Evolutionary conservation across 176 grass and related monocot species (phyloP).

Genomic region (Poa pratensis): DNA sequence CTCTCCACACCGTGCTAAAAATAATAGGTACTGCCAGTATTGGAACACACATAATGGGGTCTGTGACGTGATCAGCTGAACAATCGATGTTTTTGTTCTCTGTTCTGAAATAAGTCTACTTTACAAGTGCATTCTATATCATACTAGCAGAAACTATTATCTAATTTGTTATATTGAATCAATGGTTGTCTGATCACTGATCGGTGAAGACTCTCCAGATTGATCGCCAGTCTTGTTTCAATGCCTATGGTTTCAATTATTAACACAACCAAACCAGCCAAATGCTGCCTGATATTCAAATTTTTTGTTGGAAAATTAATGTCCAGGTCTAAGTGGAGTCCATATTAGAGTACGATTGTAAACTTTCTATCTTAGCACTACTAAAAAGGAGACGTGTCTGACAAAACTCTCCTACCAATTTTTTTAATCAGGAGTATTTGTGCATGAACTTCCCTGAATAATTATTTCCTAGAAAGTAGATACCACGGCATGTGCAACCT

Average conservation of each 20-base stretch:
- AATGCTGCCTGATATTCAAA: slow-evolving; percentile 17
- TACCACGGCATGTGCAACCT: not conserved
- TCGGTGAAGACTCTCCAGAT: not conserved
- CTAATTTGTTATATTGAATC: not conserved
- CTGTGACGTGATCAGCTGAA: not conserved
- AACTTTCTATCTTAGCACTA: not conserved
- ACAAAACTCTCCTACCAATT: not conserved
- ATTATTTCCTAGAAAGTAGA: slow-evolving; percentile 13
- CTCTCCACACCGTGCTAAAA: not conserved
- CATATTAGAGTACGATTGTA: not conserved
- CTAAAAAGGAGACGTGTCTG: not conserved
- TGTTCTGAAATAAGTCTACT: not conserved
- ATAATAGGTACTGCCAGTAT: not conserved
- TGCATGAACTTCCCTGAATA: not conserved
- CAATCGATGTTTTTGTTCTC: not conserved
- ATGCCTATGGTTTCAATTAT: not conserved
- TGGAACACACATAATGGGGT: not conserved
- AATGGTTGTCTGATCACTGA: not conserved
- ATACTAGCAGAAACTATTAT: not conserved
- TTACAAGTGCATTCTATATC: not conserved
- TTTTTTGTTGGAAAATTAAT: not conserved
- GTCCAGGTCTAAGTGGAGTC: not conserved
- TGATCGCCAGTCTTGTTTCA: not conserved
- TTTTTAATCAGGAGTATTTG: not conserved
- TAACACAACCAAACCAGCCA: slow-evolving; percentile 22